Evolutionary conservation across 2,329 filamentous ascomycete species (phyloP).

Genomic region (Cercospora zeina): DNA sequence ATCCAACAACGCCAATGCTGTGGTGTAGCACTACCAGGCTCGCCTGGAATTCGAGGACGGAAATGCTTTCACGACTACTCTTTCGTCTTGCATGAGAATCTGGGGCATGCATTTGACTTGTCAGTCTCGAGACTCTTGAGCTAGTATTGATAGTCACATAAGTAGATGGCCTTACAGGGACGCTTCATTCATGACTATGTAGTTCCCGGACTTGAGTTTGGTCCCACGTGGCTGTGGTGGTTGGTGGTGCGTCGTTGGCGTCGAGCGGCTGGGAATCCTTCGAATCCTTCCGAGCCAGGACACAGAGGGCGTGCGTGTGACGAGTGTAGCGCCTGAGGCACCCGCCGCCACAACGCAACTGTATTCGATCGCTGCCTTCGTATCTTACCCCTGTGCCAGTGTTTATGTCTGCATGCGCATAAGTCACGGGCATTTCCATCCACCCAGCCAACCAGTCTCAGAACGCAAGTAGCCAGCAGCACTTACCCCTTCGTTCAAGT

Average conservation of each 20-base stretch:
- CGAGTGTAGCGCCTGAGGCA: no score
- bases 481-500: slow-evolving; percentile 4
- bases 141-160: background rate
- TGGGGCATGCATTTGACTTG: background rate
- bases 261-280: background rate
- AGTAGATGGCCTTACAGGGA: background rate
- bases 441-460: no score
- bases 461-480: no score
- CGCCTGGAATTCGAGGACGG: background rate
- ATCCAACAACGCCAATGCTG: slow-evolving; percentile 10
- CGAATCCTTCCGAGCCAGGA: background rate
- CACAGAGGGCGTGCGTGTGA: no score
- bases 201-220: background rate
- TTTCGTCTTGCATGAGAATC: background rate
- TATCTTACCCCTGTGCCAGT: no score
- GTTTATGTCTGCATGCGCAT: no score
- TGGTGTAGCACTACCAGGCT: background rate
- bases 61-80: background rate
- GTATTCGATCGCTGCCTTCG: no score
- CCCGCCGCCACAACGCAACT: no score
- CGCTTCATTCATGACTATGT: background rate
- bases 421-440: no score
- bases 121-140: background rate
- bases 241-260: background rate
- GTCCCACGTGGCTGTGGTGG: no score